phyloP scores from a whole-genome alignment of 1,284 basidiomycete species.

The Ganoderma meredithae region DNA sequence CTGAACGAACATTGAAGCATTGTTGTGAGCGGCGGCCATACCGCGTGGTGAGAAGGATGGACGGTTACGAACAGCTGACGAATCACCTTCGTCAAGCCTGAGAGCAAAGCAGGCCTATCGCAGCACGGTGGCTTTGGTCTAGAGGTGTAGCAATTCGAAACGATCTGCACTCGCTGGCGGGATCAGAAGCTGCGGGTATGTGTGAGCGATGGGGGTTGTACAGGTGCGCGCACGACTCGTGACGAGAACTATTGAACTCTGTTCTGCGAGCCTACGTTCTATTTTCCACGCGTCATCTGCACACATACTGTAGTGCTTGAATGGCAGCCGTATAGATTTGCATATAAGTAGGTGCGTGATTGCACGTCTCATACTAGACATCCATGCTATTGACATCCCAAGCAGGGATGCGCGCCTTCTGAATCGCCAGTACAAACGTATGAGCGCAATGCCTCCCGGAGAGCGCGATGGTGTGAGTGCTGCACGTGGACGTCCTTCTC shows the following conservation, averaged over 20 bases:
- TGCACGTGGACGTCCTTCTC: constrained; percentile 8
- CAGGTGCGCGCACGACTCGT: background rate
- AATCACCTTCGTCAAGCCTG: background rate
- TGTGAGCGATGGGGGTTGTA: background rate
- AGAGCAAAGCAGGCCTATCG: too few species aligned
- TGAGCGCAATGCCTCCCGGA: too few species aligned
- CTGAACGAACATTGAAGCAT: background rate
- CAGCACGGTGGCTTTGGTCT: background rate
- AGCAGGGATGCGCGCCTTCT: too few species aligned
- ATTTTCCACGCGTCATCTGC: background rate
- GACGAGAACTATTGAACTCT: background rate
- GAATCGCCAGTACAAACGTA: too few species aligned
- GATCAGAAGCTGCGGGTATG: background rate
- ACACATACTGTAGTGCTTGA: too few species aligned
- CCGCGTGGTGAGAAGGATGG: background rate
- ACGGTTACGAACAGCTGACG: background rate
- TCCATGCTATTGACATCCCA: too few species aligned
- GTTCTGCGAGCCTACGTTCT: background rate
- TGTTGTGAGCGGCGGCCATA: background rate
- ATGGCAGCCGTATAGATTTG: background rate
- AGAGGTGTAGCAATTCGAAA: background rate
- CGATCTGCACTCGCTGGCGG: background rate
- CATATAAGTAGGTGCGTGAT: too few species aligned
- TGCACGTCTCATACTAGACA: too few species aligned
- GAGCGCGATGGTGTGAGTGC: background rate